Evolutionary conservation across 2,329 filamentous ascomycete species (phyloP).

Genomic region (Blastomyces gilchristii): DNA sequence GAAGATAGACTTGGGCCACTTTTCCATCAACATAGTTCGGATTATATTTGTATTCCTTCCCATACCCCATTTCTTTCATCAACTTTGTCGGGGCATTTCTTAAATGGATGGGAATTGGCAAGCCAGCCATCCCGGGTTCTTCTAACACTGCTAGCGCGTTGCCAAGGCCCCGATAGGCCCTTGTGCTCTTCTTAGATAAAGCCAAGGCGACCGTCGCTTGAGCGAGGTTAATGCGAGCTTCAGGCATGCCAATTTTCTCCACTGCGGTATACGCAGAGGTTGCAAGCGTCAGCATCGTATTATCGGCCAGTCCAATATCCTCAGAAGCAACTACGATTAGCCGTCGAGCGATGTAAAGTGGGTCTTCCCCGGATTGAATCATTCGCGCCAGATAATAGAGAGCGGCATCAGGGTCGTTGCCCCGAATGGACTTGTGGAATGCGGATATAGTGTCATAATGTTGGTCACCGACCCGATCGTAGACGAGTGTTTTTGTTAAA

Average conservation of each 20-base stretch:
- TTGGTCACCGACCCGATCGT: slow-evolving; percentile 88
- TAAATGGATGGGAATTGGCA: slow-evolving; percentile 79
- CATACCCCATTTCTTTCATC: slow-evolving; percentile 89
- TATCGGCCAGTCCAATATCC: slow-evolving; percentile 85
- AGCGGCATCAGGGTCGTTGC: slow-evolving; percentile 73
- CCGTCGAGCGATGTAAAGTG: slow-evolving; percentile 79
- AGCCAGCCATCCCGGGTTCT: slow-evolving; percentile 69
- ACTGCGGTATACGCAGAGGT: slow-evolving; percentile 78
- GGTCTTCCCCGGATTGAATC: slow-evolving; percentile 90
- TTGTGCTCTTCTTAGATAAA: slow-evolving; percentile 73
- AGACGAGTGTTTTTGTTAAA: slow-evolving; percentile 85
- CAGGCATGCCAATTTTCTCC: slow-evolving; percentile 90
- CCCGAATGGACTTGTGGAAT: slow-evolving; percentile 90
- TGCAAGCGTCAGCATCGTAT: slow-evolving; percentile 68
- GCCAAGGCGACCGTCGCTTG: slow-evolving; percentile 76
- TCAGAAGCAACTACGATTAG: slow-evolving; percentile 94
- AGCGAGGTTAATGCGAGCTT: slow-evolving; percentile 83
- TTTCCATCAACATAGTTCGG: slow-evolving; percentile 75
- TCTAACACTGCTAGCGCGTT: slow-evolving; percentile 68
- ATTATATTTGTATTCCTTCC: slow-evolving; percentile 91
- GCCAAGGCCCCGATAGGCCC: slow-evolving; percentile 71
- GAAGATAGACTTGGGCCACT: slow-evolving; percentile 85
- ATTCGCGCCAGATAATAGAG: slow-evolving; percentile 94
- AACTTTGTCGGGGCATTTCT: slow-evolving; percentile 83
- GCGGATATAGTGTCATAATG: slow-evolving; percentile 97